These are phyloP conservation scores for Aphanomyces invadans DNA, from an alignment of 352 stramenopile genomes.

Conservation along the genomic window DNA sequence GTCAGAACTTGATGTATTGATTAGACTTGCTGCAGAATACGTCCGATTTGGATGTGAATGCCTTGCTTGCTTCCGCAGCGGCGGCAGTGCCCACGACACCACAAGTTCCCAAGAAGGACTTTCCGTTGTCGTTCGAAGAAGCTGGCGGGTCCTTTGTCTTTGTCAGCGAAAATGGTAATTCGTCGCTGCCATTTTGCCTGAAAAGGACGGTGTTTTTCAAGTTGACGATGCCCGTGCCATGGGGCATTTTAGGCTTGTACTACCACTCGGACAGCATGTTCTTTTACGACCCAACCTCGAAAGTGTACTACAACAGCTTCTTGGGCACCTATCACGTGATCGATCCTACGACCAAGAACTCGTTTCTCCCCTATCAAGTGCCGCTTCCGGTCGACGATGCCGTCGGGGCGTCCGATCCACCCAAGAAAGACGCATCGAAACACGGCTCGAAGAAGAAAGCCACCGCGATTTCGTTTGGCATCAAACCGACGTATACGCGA, in stretches of 20 bases:
- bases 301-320: slow-evolving; percentile 70
- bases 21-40: neutral
- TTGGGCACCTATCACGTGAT: slow-evolving; percentile 58
- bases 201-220: neutral
- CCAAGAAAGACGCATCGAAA: slow-evolving; percentile 27
- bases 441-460: slow-evolving; percentile 65
- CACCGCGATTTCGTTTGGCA: slow-evolving; percentile 43
- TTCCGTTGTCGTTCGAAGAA: slow-evolving; percentile 69
- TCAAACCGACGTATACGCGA: slow-evolving; percentile 35
- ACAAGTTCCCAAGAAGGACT: slow-evolving; percentile 68
- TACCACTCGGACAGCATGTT: slow-evolving; percentile 80
- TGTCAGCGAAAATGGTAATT: slow-evolving; percentile 32
- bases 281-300: slow-evolving; percentile 68
- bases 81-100: slow-evolving; percentile 47
- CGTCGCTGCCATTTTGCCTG: neutral
- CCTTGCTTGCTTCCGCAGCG: slow-evolving; percentile 48
- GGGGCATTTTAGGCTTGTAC: slow-evolving; percentile 66
- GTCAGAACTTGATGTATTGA: slow-evolving; percentile 12
- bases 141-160: slow-evolving; percentile 70
- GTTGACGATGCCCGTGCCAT: too few relatives aligned
- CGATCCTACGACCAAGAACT: slow-evolving; percentile 25
- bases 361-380: slow-evolving; percentile 43
- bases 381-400: slow-evolving; percentile 44
- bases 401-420: neutral
- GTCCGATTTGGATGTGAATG: slow-evolving; percentile 41